These are phyloP conservation scores for Pichia heedii DNA, from an alignment of 805 yeast genomes.

Conservation along the genomic window DNA sequence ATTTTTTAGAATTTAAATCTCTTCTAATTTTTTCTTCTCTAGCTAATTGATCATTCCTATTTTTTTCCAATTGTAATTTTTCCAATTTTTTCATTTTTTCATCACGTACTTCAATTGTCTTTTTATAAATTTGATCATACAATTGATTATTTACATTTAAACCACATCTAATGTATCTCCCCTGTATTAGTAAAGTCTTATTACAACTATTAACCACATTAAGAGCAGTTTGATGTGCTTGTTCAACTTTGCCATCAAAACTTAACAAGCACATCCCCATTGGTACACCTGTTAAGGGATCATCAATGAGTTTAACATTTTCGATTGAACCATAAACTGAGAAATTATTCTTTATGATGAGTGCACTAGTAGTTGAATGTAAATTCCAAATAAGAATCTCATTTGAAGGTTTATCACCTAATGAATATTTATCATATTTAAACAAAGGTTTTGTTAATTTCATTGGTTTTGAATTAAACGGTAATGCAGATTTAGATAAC, in stretches of 20 bases:
- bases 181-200: slow-evolving; percentile 38
- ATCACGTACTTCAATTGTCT: slow-evolving; percentile 28
- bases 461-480: slow-evolving; percentile 1
- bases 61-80: slow-evolving; percentile 13
- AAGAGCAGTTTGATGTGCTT: slow-evolving; percentile 39
- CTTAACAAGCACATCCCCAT: slow-evolving; percentile 60
- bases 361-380: slow-evolving; percentile 43
- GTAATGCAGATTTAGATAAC: neutral
- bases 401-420: slow-evolving; percentile 65
- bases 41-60: slow-evolving; percentile 10
- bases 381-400: slow-evolving; percentile 65
- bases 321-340: slow-evolving; percentile 55
- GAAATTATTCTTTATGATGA: slow-evolving; percentile 41
- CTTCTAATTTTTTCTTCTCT: slow-evolving; percentile 6
- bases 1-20: neutral
- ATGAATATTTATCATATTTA: slow-evolving; percentile 57
- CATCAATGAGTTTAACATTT: slow-evolving; percentile 50
- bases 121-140: slow-evolving; percentile 26
- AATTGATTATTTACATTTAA: slow-evolving; percentile 37
- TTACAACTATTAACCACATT: slow-evolving; percentile 35
- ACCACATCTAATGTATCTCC: slow-evolving; percentile 43
- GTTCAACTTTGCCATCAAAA: slow-evolving; percentile 48
- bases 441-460: slow-evolving; percentile 15
- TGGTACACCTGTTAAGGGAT: slow-evolving; percentile 71
- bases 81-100: slow-evolving; percentile 29